These are phyloP conservation scores for Quercus rubra DNA, from an alignment of 306 rosid genomes.

Conservation along the genomic window DNA sequence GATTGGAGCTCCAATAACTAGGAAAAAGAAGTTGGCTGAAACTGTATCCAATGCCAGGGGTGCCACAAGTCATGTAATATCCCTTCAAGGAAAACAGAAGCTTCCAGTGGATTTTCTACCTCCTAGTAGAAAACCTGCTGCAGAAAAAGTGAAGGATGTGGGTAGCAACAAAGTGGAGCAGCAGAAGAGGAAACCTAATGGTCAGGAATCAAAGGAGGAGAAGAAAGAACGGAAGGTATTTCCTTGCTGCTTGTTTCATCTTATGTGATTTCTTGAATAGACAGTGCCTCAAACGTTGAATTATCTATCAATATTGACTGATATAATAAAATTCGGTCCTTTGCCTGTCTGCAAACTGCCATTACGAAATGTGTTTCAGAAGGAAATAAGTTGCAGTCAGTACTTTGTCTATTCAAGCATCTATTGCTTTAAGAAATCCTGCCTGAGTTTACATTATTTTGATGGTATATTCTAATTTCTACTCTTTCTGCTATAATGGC, in stretches of 20 bases:
- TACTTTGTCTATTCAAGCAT: neutral
- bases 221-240: slow-evolving; percentile 89
- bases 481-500: neutral
- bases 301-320: neutral
- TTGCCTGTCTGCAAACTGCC: neutral
- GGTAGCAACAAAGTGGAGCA: slow-evolving; percentile 43
- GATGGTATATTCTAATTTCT: neutral
- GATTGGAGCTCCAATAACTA: slow-evolving; percentile 56
- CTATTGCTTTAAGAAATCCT: neutral
- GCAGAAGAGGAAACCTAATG: slow-evolving; percentile 62
- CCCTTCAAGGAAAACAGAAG: slow-evolving; percentile 74
- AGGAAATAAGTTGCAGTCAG: neutral
- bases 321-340: neutral
- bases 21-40: slow-evolving; percentile 77
- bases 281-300: slow-evolving; percentile 5
- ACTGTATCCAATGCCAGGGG: slow-evolving; percentile 50
- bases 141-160: slow-evolving; percentile 44
- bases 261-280: neutral
- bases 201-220: slow-evolving; percentile 81
- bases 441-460: neutral
- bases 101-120: slow-evolving; percentile 80
- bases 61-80: slow-evolving; percentile 50
- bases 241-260: slow-evolving; percentile 2
- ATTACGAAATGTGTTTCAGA: neutral
- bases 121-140: slow-evolving; percentile 37